Conservation (phyloP, 2,329 filamentous ascomycete genomes). For the Clonostachys solani region DNA sequence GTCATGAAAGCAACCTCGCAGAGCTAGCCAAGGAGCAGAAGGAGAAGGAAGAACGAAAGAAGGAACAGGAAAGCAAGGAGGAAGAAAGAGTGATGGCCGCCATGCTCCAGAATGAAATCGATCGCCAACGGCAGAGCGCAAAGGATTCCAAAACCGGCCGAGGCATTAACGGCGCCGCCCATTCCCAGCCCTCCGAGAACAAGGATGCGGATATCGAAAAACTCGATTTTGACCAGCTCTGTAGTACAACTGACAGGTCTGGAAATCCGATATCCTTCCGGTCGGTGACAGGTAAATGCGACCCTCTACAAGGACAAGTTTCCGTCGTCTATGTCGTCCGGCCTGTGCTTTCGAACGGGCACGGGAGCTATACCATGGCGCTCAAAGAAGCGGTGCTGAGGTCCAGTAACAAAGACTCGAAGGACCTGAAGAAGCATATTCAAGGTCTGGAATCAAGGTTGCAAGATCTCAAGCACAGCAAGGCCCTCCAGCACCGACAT, state of each 20-base stretch:
- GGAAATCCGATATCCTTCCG: slow-evolving; percentile 66
- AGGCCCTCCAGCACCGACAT: slow-evolving; percentile 70
- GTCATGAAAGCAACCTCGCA: slow-evolving; percentile 70
- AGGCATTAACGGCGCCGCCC: slow-evolving; percentile 30
- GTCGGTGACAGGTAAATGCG: slow-evolving; percentile 64
- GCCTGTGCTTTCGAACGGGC: slow-evolving; percentile 54
- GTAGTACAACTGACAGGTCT: slow-evolving; percentile 57
- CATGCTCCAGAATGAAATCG: slow-evolving; percentile 69
- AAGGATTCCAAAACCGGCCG: slow-evolving; percentile 62
- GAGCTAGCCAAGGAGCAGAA: slow-evolving; percentile 53
- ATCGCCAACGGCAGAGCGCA: slow-evolving; percentile 59
- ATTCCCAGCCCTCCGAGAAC: slow-evolving; percentile 17
- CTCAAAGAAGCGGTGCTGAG: slow-evolving; percentile 67
- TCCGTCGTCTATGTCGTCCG: slow-evolving; percentile 70
- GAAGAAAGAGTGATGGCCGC: slow-evolving; percentile 67
- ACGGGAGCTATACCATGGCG: slow-evolving; percentile 59
- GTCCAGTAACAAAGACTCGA: slow-evolving; percentile 47
- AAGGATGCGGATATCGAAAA: slow-evolving; percentile 18
- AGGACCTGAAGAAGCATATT: slow-evolving; percentile 70
- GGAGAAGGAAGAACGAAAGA: slow-evolving; percentile 47
- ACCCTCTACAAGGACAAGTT: slow-evolving; percentile 60
- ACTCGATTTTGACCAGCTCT: slow-evolving; percentile 64
- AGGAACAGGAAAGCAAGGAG: slow-evolving; percentile 54
- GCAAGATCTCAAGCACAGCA: slow-evolving; percentile 69
- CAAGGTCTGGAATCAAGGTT: slow-evolving; percentile 73